Conservation (phyloP, 345 rosid species). For the Ceriops decandra region DNA sequence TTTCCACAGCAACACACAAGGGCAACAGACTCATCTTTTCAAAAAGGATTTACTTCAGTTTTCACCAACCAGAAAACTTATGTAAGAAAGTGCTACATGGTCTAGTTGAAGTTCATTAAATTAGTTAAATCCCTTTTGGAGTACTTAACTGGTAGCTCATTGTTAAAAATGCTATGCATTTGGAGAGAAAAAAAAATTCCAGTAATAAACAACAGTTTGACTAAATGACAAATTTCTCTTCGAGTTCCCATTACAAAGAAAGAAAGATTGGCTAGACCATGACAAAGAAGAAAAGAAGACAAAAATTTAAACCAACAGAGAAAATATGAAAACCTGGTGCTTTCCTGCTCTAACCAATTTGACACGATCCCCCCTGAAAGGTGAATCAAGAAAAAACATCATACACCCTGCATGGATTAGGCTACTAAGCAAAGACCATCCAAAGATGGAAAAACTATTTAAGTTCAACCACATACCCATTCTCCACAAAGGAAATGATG, state of each 20-base stretch:
- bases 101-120: neutral
- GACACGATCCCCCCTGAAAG: conserved; percentile 69
- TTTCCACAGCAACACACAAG: conserved; percentile 7
- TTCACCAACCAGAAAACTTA: neutral
- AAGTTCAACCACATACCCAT: conserved; percentile 47
- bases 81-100: neutral
- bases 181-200: neutral
- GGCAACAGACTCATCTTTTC: neutral
- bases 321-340: conserved; percentile 60
- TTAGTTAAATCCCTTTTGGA: neutral
- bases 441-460: conserved; percentile 7
- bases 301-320: conserved; percentile 3
- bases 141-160: neutral
- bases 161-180: neutral
- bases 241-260: conserved; percentile 9
- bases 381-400: conserved; percentile 20
- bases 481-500: conserved; percentile 95
- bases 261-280: neutral
- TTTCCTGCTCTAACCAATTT: conserved; percentile 83
- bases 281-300: neutral
- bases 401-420: neutral
- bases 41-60: neutral
- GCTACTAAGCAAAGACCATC: neutral
- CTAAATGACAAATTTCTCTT: neutral
- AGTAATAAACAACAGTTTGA: neutral